Percentiles rank a stretch among this genome's conserved stretches.
phyloP scores from a whole-genome alignment of 164 flowering plant genomes.

The Tinospora cordifolia region DNA sequence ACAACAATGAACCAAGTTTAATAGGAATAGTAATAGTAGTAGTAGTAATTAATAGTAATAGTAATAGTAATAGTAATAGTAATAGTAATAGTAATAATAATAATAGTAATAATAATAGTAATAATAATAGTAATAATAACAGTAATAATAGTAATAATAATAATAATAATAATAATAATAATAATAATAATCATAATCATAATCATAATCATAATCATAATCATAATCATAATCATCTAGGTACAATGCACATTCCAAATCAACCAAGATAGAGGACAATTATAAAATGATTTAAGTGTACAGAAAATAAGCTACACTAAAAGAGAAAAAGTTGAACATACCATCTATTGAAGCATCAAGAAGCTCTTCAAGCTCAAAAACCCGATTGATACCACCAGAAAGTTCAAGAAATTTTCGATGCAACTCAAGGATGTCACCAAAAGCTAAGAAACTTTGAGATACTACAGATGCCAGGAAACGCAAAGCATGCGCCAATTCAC shows the following conservation, averaged over 20 bases:
- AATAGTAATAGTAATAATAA: no score
- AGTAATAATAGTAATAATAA: no score
- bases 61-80: no score
- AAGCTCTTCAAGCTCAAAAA: conserved; percentile 95
- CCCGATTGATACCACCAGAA: conserved; percentile 85
- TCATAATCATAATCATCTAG: no score
- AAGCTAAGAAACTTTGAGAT: conserved; percentile 97
- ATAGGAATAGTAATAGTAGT: no score
- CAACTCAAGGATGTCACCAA: conserved; percentile 95
- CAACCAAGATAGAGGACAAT: background rate
- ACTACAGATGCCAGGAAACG: conserved; percentile 96
- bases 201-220: no score
- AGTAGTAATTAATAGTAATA: no score
- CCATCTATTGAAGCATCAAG: conserved; percentile 80
- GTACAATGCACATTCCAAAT: background rate
- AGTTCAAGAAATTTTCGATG: conserved; percentile 77
- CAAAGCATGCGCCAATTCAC: conserved; percentile 96
- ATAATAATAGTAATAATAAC: no score
- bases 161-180: no score
- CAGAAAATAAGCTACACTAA: background rate
- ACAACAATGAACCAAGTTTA: no score
- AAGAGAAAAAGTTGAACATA: conserved; percentile 16
- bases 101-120: no score
- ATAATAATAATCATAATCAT: no score
- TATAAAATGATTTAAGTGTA: background rate